Evolutionary conservation across 2,329 filamentous ascomycete species (phyloP).

Genomic region (Fusarium brevicatenulatum): DNA sequence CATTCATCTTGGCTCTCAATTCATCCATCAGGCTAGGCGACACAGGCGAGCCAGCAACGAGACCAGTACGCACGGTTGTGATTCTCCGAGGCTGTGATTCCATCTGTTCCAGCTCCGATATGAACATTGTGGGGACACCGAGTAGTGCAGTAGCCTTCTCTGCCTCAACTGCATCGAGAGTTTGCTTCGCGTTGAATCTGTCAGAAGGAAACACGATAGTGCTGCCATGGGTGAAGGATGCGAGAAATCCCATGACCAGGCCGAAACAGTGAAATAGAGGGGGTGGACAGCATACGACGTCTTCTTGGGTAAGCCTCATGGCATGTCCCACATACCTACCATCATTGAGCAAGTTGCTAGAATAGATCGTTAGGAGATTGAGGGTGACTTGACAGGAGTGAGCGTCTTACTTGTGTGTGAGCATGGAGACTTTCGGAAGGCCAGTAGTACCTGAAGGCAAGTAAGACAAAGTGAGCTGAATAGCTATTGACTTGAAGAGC

Average conservation of each 20-base stretch:
- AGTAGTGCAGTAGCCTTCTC: neutral
- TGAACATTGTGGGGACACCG: neutral
- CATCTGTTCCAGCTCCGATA: neutral
- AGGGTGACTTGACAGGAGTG: rapidly evolving
- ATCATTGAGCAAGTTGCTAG: neutral
- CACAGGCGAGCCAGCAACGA: neutral
- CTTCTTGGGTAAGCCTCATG: neutral
- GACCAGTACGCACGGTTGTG: neutral
- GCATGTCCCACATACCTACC: neutral
- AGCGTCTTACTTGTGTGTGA: neutral
- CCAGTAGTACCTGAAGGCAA: neutral
- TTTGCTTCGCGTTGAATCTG: neutral
- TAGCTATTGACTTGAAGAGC: rapidly evolving
- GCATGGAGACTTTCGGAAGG: neutral
- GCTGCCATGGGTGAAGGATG: neutral
- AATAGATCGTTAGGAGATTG: neutral
- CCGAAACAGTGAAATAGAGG: neutral
- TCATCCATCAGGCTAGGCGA: neutral
- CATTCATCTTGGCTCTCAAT: neutral
- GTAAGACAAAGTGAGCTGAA: neutral
- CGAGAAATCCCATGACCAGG: neutral
- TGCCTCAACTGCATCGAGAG: neutral
- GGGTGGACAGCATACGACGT: neutral
- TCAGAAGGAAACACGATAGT: neutral
- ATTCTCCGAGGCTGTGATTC: neutral